phyloP scores from a whole-genome alignment of 306 rosid species.

The Castanospermum australe region DNA sequence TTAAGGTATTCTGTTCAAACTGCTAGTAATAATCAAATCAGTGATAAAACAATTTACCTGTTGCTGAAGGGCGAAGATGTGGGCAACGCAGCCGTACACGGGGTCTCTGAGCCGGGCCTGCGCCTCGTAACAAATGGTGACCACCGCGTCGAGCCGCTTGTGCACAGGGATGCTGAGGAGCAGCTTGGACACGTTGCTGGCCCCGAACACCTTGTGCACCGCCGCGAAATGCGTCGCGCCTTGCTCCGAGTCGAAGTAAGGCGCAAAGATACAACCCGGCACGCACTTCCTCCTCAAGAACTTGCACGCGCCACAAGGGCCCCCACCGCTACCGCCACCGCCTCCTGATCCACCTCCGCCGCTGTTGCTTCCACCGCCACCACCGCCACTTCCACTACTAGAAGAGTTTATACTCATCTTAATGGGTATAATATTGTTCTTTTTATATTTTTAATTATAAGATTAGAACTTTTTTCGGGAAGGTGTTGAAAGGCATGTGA shows the following conservation, averaged over 20 bases:
- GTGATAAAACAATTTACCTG: conserved; percentile 64
- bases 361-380: conserved; percentile 6
- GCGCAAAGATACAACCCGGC: conserved; percentile 81
- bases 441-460: neutral
- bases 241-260: conserved; percentile 92
- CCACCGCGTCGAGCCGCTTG: conserved; percentile 81
- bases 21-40: neutral
- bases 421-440: neutral
- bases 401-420: conserved; percentile 62
- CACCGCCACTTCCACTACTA: conserved; percentile 19
- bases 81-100: conserved; percentile 90
- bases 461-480: neutral
- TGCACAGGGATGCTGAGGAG: conserved; percentile 73
- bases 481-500: neutral
- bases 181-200: conserved; percentile 90
- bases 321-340: conserved; percentile 31
- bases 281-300: conserved; percentile 83
- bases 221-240: conserved; percentile 90
- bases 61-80: conserved; percentile 89
- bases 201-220: conserved; percentile 93
- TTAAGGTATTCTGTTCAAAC: neutral
- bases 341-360: conserved; percentile 5
- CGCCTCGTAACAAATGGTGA: conserved; percentile 88
- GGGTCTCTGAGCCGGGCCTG: conserved; percentile 91
- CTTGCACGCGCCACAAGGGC: conserved; percentile 97